These are phyloP conservation scores for Vaccinium vitisidaea DNA, from an alignment of 148 eudicot species.

Conservation along the genomic window DNA sequence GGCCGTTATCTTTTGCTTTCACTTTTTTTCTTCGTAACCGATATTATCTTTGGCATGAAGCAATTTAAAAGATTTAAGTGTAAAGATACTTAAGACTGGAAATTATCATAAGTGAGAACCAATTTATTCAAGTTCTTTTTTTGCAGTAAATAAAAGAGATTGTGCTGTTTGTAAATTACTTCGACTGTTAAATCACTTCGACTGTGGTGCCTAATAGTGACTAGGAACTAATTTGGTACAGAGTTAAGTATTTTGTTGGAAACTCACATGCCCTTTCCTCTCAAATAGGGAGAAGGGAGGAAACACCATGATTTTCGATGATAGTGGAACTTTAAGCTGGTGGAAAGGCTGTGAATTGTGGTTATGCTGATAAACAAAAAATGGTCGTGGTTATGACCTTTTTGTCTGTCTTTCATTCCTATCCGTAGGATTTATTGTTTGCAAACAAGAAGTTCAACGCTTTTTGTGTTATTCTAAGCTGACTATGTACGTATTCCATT, in stretches of 20 bases:
- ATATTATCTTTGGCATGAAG: neutral
- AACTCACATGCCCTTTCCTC: neutral
- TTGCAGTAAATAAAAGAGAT: neutral
- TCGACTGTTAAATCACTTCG: neutral
- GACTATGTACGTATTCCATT: neutral
- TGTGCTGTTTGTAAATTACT: neutral
- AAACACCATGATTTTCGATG: neutral
- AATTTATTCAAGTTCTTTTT: neutral
- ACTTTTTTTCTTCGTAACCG: neutral
- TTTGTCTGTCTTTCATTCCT: neutral
- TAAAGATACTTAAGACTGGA: neutral
- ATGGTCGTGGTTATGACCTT: neutral
- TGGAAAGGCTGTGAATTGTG: neutral
- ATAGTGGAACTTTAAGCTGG: neutral
- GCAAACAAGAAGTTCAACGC: neutral
- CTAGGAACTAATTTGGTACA: neutral
- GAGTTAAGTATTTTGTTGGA: neutral
- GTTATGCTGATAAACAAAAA: neutral
- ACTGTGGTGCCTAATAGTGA: neutral
- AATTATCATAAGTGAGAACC: too few species aligned
- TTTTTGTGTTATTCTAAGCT: neutral
- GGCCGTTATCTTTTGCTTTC: neutral
- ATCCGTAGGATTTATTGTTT: neutral
- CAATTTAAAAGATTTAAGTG: neutral
- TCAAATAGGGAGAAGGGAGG: neutral